Evolutionary conservation across 2,329 filamentous ascomycete species (phyloP).

Genomic region (Ascocoryne sarcoides): DNA sequence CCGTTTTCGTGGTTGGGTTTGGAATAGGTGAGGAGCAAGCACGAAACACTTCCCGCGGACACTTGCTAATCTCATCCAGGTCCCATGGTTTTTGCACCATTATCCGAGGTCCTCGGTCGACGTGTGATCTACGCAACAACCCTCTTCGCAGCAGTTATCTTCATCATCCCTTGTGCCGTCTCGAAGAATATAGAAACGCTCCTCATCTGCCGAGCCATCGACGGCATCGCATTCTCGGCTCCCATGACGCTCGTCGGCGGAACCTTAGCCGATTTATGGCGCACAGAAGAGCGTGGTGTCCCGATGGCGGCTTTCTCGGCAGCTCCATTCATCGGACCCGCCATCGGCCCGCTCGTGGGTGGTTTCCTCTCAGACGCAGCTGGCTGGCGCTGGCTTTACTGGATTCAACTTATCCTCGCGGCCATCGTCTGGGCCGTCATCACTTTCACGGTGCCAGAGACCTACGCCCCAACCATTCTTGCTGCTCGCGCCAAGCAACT

Average conservation of each 20-base stretch:
- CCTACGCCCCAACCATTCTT: conserved; percentile 74
- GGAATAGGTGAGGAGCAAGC: conserved; percentile 50
- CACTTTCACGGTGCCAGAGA: conserved; percentile 84
- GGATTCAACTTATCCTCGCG: conserved; percentile 73
- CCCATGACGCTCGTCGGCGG: conserved; percentile 83
- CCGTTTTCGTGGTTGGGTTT: conserved; percentile 74
- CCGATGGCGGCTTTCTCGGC: conserved; percentile 82
- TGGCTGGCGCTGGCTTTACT: conserved; percentile 81
- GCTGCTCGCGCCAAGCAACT: conserved; percentile 61
- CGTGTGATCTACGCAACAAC: conserved; percentile 52
- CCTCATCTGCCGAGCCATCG: conserved; percentile 66
- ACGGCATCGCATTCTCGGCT: conserved; percentile 76
- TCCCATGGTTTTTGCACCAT: conserved; percentile 70
- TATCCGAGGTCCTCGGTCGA: conserved; percentile 68
- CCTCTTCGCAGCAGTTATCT: conserved; percentile 55
- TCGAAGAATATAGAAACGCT: conserved; percentile 68
- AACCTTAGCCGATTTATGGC: conserved; percentile 77
- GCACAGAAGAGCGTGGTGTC: conserved; percentile 72
- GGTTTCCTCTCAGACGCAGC: conserved; percentile 63
- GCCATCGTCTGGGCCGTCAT: conserved; percentile 64
- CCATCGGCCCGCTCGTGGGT: conserved; percentile 67
- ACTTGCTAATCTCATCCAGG: conserved; percentile 33
- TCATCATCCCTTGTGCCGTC: conserved; percentile 73
- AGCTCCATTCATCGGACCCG: conserved; percentile 75
- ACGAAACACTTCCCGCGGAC: too few species aligned